A percentile compares a stretch with the other conserved stretches of the same genome.
Evolutionary conservation across 169 alveolate species (phyloP).

Genomic region (Perkinsus marinus): DNA sequence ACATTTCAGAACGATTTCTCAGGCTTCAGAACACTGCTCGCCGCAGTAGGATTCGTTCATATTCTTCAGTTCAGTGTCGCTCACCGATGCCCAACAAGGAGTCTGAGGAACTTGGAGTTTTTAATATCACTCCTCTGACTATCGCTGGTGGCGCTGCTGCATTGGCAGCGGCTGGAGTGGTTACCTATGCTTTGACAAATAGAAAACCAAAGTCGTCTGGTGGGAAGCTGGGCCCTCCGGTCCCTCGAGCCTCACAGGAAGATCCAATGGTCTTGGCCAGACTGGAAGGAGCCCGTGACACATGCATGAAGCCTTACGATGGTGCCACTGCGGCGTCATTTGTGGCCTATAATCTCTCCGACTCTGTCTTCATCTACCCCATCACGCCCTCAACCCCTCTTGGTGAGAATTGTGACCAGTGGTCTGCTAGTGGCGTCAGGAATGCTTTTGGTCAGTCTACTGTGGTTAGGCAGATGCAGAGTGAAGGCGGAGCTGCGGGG

Average conservation of each 20-base stretch:
- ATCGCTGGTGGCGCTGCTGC: background rate
- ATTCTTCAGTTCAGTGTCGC: no score
- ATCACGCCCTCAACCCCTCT: conserved; percentile 40
- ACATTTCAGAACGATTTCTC: no score
- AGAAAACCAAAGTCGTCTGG: background rate
- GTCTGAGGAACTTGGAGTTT: background rate
- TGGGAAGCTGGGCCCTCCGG: background rate
- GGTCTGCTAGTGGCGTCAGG: conserved; percentile 32
- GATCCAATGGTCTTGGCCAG: background rate
- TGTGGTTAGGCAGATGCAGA: conserved; percentile 40
- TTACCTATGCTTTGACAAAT: background rate
- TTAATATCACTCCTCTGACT: background rate
- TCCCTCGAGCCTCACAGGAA: background rate
- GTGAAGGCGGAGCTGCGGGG: conserved; percentile 46
- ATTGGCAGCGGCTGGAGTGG: background rate
- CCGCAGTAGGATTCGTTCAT: no score
- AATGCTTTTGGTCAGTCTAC: conserved; percentile 37
- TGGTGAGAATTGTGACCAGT: conserved; percentile 37
- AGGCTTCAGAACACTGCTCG: no score
- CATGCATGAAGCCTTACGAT: conserved; percentile 1
- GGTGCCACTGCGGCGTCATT: conserved; percentile 38
- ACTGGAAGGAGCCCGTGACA: background rate
- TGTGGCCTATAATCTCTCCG: conserved; percentile 41
- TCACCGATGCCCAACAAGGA: background rate
- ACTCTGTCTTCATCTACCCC: conserved; percentile 39